Evolutionary conservation across 495 filamentous ascomycete genomes (phyloP), one percentile per base, ranked within the genome.

Genomic region (Chaetomium fimeti): DNA sequence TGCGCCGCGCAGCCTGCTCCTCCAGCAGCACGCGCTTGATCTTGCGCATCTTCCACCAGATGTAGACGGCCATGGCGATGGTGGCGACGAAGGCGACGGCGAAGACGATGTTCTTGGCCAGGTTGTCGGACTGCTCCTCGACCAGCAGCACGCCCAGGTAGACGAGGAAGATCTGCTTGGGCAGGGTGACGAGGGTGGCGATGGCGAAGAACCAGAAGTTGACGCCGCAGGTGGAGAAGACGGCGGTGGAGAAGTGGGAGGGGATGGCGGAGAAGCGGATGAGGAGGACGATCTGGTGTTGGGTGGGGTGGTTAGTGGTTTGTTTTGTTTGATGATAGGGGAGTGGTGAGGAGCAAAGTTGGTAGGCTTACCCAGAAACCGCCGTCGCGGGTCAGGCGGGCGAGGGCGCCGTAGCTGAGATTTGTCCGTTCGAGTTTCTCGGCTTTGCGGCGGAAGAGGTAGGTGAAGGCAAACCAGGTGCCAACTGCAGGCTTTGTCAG

Each of bases 221-320:
- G 52, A 75, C 71, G 65, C 69, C 71, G 65, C 71, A 75, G 48
- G 71, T 72, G 27, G 73, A 68, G 59, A 75, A 74, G 53, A 75
- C 73, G 51, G 73, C 73, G 20, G 73, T 75, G 27, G 62, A 65
- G 53, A 75, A 72, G 57, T 75, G 73, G 11, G 71, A 69, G 20
- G 73, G 73, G 57, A 75, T 71, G 24, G 69, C 67, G 25, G 73
- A 75, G 64, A 72, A 69, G 48, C 73, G 73, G 60, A 75, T 74
- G 27, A 75, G 32, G 45, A 73, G 58, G 42, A 74, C 65, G 43
- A 75, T 69, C 69, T 71, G 49, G 22, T 4, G 7, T 29, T 22
- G 20, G 20, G 25, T 49, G 22, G 7, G 11, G 24, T 25, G 11
- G 24, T 28, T 9, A 15, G 47, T 22, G 45, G 12, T 29, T 57